These are phyloP conservation scores for Pinus albicaulis DNA, from an alignment of 75 land plant species.

Conservation along the genomic window DNA sequence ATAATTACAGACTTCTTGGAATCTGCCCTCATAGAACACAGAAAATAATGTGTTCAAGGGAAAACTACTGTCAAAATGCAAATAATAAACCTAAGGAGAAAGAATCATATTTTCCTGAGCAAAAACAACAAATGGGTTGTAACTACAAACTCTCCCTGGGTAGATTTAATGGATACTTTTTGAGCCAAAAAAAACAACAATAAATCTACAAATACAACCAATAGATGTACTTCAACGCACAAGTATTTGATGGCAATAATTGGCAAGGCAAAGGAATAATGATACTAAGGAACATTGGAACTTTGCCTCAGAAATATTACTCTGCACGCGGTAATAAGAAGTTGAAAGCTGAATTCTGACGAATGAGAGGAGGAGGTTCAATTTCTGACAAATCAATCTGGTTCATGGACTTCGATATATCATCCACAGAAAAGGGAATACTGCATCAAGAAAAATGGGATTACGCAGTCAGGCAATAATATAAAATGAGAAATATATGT, in stretches of 20 bases:
- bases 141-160: background rate
- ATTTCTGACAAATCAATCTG: slow-evolving; percentile 51
- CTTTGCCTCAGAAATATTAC: slow-evolving; percentile 17
- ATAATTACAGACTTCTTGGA: background rate
- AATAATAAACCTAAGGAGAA: slow-evolving; percentile 2
- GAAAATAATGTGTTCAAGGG: background rate
- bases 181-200: background rate
- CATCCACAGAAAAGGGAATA: slow-evolving; percentile 56
- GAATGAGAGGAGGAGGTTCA: slow-evolving; percentile 42
- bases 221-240: slow-evolving; percentile 1
- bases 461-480: background rate
- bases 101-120: slow-evolving; percentile 2
- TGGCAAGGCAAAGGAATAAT: background rate
- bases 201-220: slow-evolving; percentile 5
- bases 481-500: background rate
- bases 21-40: slow-evolving; percentile 7
- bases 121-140: slow-evolving; percentile 2
- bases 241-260: slow-evolving; percentile 2
- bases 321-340: slow-evolving; percentile 31
- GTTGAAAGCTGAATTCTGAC: slow-evolving; percentile 48
- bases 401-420: slow-evolving; percentile 42
- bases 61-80: background rate
- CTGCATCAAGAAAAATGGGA: slow-evolving; percentile 28
- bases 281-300: background rate
- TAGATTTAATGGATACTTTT: slow-evolving; percentile 1